Evolutionary conservation across 2,329 filamentous ascomycete genomes (phyloP), one percentile per base, ranked within the genome.

Genomic region (Botryosphaeria agaves): DNA sequence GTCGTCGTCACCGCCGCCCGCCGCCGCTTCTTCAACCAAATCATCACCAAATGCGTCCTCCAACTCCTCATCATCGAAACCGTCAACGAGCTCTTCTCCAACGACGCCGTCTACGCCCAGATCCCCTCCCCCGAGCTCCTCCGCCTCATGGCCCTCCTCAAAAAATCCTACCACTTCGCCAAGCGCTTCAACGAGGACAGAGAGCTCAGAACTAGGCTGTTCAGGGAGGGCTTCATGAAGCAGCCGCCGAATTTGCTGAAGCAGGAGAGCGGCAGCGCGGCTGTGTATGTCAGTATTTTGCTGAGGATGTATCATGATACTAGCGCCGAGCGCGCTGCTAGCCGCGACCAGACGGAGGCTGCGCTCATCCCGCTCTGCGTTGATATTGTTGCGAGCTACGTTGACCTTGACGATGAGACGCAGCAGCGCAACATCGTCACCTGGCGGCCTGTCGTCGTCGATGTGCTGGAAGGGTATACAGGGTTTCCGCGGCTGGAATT

Each of bases 51-150:
- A 41, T 99, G 89, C 50, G 91, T 98, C 3, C 64, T 99, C 6
- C 91, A 98, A 53, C 70, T 98, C 2, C 72, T 99, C 39, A 98
- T 98, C 84, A 98, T 98, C 43, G 91, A 98, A 54, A 99, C 91
- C 0, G 91, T 99, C 25, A 91, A 92, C 46, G 91, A 99, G 54
- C 72, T 99, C 29, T 98, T 98, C 61, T 91, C 84, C 42, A 98
- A 95, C 53, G 85, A 95, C 48, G 72, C 80, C 1, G 91, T 98
- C 11, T 98, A 98, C 50, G 67, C 75, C 5, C 76, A 92, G 49
- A 98, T 98, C 23, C 91, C 89, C 0, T 93, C 84, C 1, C 61
- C 70, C 7, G 84, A 95, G 48, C 72, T 99, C 0, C 65, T 99
- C 14, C 76, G 85, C 3, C 65, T 99, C 9, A 99, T 98, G 91